phyloP scores from a whole-genome alignment of 306 rosid species.

The Crotalaria pallida region DNA sequence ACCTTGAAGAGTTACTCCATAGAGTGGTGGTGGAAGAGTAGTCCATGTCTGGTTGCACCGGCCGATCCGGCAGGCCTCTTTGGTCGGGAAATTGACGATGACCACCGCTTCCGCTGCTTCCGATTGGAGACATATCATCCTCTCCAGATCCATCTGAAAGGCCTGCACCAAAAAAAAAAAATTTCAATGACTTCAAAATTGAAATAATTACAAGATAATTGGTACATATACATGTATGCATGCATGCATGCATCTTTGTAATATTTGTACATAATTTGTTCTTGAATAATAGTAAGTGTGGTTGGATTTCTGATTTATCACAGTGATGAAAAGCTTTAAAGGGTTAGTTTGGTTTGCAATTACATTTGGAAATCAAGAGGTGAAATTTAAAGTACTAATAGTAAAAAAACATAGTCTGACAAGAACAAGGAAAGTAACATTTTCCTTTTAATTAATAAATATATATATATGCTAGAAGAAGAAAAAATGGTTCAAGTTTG shows the following conservation, averaged over 20 bases:
- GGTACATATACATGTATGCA: not conserved
- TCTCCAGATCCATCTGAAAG: constrained; percentile 92
- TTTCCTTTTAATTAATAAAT: not conserved
- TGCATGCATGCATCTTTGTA: not conserved
- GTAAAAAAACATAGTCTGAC: not conserved
- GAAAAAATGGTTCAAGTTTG: constrained; percentile 11
- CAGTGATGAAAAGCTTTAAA: not conserved
- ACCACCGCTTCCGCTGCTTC: constrained; percentile 27
- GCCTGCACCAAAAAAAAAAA: constrained; percentile 28
- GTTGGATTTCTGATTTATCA: not conserved
- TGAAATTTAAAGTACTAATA: not conserved
- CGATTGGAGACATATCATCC: constrained; percentile 59
- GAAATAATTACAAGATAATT: not conserved
- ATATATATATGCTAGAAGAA: constrained; percentile 1
- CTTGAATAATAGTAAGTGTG: no score
- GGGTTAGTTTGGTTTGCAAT: not conserved
- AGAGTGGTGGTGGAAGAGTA: constrained; percentile 39
- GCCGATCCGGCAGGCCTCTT: constrained; percentile 43
- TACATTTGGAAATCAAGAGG: not conserved
- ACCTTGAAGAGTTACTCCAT: constrained; percentile 95
- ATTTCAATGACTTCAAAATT: not conserved
- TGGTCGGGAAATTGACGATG: constrained; percentile 43
- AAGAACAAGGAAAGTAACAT: constrained; percentile 27
- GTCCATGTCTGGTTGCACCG: constrained; percentile 53
- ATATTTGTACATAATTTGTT: not conserved